Conservation (phyloP, 768 basidiomycete species). For the Rhodotorula babjevae region DNA sequence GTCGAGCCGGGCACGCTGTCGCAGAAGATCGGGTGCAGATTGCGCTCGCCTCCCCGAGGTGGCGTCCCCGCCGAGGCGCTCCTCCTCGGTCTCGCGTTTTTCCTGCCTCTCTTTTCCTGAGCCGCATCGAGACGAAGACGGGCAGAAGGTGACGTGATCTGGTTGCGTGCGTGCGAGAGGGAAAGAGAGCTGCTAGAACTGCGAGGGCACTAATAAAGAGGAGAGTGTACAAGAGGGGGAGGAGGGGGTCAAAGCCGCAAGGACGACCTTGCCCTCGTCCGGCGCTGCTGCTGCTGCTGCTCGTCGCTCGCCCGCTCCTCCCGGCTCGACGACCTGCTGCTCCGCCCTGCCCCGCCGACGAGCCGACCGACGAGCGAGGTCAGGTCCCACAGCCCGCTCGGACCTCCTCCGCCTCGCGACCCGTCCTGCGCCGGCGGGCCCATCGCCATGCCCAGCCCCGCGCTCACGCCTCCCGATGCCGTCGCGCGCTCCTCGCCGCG, state of each 20-base stretch:
- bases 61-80: too few relatives aligned
- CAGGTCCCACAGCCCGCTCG: not conserved
- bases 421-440: not conserved
- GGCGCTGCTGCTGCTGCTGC: not conserved
- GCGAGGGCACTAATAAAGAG: not conserved
- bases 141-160: too few relatives aligned
- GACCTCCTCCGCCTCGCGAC: not conserved
- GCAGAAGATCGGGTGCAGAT: too few relatives aligned
- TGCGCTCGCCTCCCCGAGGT: too few relatives aligned
- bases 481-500: not conserved
- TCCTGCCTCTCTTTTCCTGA: too few relatives aligned
- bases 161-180: too few relatives aligned
- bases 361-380: constrained; percentile 10
- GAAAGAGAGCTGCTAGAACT: not conserved
- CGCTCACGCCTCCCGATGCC: not conserved
- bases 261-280: not conserved
- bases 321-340: not conserved
- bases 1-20: too few relatives aligned
- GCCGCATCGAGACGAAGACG: too few relatives aligned
- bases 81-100: too few relatives aligned
- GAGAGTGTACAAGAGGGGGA: not conserved
- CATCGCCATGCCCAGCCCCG: constrained; percentile 20
- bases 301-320: not conserved
- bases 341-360: not conserved
- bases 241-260: not conserved